Base-by-base conservation (phyloP, 306 rosid species). In the Lagenaria siceraria region DNA sequence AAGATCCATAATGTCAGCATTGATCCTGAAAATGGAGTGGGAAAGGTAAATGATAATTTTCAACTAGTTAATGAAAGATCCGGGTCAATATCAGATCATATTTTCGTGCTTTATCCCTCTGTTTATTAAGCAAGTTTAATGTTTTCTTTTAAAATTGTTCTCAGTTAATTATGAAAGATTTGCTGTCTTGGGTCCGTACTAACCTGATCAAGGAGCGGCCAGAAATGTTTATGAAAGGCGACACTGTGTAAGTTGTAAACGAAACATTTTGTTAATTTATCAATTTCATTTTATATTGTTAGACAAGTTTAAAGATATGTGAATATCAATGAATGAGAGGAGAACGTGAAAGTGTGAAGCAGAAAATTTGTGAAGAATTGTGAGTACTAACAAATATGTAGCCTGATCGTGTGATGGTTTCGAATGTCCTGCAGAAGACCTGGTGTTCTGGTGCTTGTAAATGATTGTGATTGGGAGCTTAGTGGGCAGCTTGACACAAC, bases 191-290 rank as follows among this genome's bases (percentile, higher is more conserved):
- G 99, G 91, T 92, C 33, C 88, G 86, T 58, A 79, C 82, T 68
- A 89, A 90, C 85, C 66, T 95, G 92, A 95, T 95, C 86, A 90
- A 90, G 90, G 97, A 92, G 87, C 87, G 99, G 78, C 93, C 99
- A 14, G 99, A 95, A 83, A 95, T 95, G 97, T 95, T 95, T 85
- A 89, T 95, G 91, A 95, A 95, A 89, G 97, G 90, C 79, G 96
- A 95, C 75, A 85, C 96, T 53, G 97, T 92, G 99, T 92, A 88
- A 92, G 97, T 51, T 15, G 55, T 83, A 79, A 18, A 61, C 8
- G 33, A 35, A 55, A 35, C 22, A 13, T 40, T 40, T 59, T 22
- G 8, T 17, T 54, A 8, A 0, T 56, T 54, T 38, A 5, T 11
- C 17, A 17, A 3, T 19, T 36, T 10, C 36, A 25, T 36, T 36